Base-by-base conservation (phyloP, 2,329 filamentous ascomycete species). In the Diplodia sapinea region DNA sequence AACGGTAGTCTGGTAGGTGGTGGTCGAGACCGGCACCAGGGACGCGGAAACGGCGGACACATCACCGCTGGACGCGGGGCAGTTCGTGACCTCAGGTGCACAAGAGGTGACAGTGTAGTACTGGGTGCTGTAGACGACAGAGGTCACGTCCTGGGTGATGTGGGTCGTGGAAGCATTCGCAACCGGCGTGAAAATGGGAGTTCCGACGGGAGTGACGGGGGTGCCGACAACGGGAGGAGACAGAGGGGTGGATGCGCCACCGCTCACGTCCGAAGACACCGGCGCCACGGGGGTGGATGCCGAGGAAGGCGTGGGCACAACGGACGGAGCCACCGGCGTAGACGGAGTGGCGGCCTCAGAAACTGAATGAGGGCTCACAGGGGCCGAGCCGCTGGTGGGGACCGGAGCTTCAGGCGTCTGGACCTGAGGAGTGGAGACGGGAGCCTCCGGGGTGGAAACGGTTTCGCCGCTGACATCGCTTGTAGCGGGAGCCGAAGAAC, bases 41-140 rank as follows among this genome's bases (percentile, higher is more conserved):
- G 43, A 36, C 12, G 43, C 40, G 11, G 54, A n/a, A 26, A 59
- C 64, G 40, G 54, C 64, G 4, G 55, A 56, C n/a, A 66, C 54
- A 56, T 56, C 33, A 20, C 54, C 55, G 68, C 68, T 67, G 70
- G 68, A 12, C 11, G 70, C 70, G 2, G 74, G 71, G 65, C 70
- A 72, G 66, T 73, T 69, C 17, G 64, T 66, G 54, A 66, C 49
- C 17, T 11, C 9, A 4, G 64, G 40, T 8, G 64, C 64, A n/a
- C 64, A 63, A 9, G 59, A 63, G 15, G 59, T 63, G 31, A 63
- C 43, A 7, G 64, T 66, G 64, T 49, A 33, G 31, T 59, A 20
- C 43, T 56, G 47, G 7, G 64, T 66, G 54, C 52, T 57, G 54
- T 66, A 66, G 3, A 66, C 54, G 20, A 54, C 52, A 13, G 54